Evolutionary conservation across 2,329 filamentous ascomycete species (phyloP), one percentile per base, ranked within the genome.

Genomic region (Fusarium camptoceras): DNA sequence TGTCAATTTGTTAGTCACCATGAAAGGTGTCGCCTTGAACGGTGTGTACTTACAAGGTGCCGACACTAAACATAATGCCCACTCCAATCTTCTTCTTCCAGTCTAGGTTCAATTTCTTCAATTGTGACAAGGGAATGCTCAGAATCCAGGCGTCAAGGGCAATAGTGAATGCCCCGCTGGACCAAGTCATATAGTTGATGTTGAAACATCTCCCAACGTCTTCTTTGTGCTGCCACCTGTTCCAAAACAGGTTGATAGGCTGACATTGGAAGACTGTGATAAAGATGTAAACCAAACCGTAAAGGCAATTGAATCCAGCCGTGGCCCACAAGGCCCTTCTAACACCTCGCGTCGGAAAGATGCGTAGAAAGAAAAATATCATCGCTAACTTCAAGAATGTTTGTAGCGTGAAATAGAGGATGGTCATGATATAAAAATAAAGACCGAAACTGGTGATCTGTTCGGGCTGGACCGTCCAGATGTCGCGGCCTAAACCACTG

Each of bases 21-120:
- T 12, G 5, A 7, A 5, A 0, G 11, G 5, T n/a, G 18, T 6
- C 6, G 5, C 6, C 9, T 0, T 11, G 9, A 1, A 37, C 5
- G 18, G 9, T 11, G 2, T 5, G 16, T 31, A 37, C 34, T 37
- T 7, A n/a, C 34, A 37, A 37, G 6, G 6, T 6, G 6, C 34
- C 34, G 34, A 37, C 34, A 18, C 34, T n/a, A 7, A 37, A 37
- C 34, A 37, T 37, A 12, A 37, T 37, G 0, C 34, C 34, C 2
- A 37, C 34, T 37, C 34, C 34, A 1, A 37, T n/a, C 34, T 37
- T 37, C 18, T 37, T 37, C 34, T 37, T 37, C 34, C 34, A 37
- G 34, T 37, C 34, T 4, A 37, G 18, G 10, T 37, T 37, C 10
- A 37, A 6, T 18, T 37, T 37, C 6, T 37, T 37, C 5, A 37